Evolutionary conservation across 805 yeast genomes (phyloP).

Genomic region (Candida methanosorbosa): DNA sequence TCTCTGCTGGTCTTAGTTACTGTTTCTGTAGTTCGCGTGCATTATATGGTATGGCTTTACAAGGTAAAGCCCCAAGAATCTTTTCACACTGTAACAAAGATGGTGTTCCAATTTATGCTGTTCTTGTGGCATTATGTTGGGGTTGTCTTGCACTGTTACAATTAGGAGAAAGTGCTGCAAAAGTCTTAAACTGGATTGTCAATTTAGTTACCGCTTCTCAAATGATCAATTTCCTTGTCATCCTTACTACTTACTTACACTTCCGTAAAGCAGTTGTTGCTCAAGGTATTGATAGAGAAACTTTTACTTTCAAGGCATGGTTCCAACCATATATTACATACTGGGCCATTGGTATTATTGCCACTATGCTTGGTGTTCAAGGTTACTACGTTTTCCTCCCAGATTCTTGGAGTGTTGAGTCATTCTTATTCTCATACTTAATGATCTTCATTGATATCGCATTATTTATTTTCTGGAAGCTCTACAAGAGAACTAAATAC

Average conservation of each 20-base stretch:
- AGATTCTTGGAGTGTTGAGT: slow-evolving; percentile 52
- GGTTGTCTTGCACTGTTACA: slow-evolving; percentile 39
- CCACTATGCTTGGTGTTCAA: slow-evolving; percentile 46
- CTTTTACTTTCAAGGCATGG: slow-evolving; percentile 44
- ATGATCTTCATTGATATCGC: slow-evolving; percentile 53
- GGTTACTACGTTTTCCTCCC: slow-evolving; percentile 69
- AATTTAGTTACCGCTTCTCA: slow-evolving; percentile 66
- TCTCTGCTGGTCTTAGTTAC: slow-evolving; percentile 41
- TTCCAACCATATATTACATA: slow-evolving; percentile 52
- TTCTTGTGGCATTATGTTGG: slow-evolving; percentile 31
- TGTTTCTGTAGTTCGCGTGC: slow-evolving; percentile 39
- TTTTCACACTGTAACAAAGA: slow-evolving; percentile 34
- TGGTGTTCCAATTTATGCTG: slow-evolving; percentile 40
- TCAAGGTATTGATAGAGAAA: slow-evolving; percentile 39
- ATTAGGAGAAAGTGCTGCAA: slow-evolving; percentile 50
- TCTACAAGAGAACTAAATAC: slow-evolving; percentile 38
- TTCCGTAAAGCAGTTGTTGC: slow-evolving; percentile 52
- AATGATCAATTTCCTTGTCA: slow-evolving; percentile 49
- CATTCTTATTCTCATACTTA: slow-evolving; percentile 62
- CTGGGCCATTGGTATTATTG: slow-evolving; percentile 36
- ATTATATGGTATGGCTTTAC: slow-evolving; percentile 36
- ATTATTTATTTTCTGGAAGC: slow-evolving; percentile 44
- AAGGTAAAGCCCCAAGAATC: slow-evolving; percentile 37
- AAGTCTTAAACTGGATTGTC: slow-evolving; percentile 67
- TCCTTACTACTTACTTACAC: slow-evolving; percentile 49